Conservation (phyloP, 2,329 filamentous ascomycete genomes). For the Penicillium sp. region DNA sequence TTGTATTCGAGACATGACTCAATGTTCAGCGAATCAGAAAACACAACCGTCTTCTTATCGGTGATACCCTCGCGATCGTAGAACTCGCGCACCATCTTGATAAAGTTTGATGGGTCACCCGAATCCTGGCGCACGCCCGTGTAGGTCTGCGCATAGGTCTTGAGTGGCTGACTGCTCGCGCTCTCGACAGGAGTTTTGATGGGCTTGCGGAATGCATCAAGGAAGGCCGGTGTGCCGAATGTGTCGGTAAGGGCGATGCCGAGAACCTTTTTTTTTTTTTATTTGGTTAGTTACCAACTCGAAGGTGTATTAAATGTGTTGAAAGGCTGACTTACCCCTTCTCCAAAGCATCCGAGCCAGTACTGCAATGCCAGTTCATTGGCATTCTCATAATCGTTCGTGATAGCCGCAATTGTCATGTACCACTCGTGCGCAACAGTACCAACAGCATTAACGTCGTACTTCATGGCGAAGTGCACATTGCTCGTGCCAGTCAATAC, state of each 20-base stretch:
- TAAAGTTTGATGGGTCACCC: conserved; percentile 77
- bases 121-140: conserved; percentile 87
- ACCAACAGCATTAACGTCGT: conserved; percentile 78
- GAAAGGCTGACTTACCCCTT: conserved; percentile 53
- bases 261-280: conserved; percentile 62
- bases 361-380: conserved; percentile 82
- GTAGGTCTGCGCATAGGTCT: conserved; percentile 79
- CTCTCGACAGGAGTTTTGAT: conserved; percentile 51
- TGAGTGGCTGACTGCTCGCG: conserved; percentile 41
- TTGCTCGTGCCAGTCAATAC: conserved; percentile 89
- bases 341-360: conserved; percentile 90
- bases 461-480: conserved; percentile 94
- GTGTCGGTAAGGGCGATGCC: conserved; percentile 93
- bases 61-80: conserved; percentile 74
- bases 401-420: conserved; percentile 95
- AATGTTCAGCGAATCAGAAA: conserved; percentile 92
- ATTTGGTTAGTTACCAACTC: conserved; percentile 1
- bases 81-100: conserved; percentile 76
- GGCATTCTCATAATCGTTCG: conserved; percentile 77
- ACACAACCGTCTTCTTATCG: conserved; percentile 85
- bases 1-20: conserved; percentile 92
- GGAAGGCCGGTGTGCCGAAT: conserved; percentile 87
- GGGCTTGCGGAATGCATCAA: conserved; percentile 76
- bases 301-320: not conserved
- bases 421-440: conserved; percentile 98